Evolutionary conservation across 345 rosid genomes (phyloP), one percentile per base, ranked within the genome.

Genomic region (Hibiscus tridactylites): DNA sequence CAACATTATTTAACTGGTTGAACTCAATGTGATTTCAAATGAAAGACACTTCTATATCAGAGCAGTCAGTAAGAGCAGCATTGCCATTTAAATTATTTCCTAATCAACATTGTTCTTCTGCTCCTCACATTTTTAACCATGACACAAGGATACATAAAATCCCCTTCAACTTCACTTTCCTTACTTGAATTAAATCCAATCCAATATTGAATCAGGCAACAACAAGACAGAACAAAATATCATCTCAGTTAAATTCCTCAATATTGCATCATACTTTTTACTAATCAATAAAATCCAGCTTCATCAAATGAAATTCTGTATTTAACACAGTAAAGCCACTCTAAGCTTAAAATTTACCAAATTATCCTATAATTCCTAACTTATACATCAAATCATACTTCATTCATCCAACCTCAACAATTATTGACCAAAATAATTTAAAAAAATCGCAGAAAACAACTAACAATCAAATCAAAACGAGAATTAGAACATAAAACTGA

Each of bases 371-470:
- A 82, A 72, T 81, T 62, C 58, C 44, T 71, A 75, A 53, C 74
- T 35, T 73, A 65, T 42, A 60, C 66, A 73, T 72, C 65, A 62
- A 84, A 86, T 68, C 80, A 71, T 72, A 83, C 79, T 81, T 83
- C 78, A 74, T 68, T 72, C 24, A 54, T 70, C 76, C 29, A 76
- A 79, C 61, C n/a, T 61, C 73, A 56, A 9, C 61, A 76, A 70
- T 58, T 19, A 69, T 56, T 21, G 28, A 21, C 57, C 37, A n/a
- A 54, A 6, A 37, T 0, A 0, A 53, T n/a, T n/a, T 2, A 73
- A 62, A 73, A 28, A 44, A 31, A 7, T 64, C 61, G 49, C 12
- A 72, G 65, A 17, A 49, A 73, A 81, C 80, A 80, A 71, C 70
- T 73, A 73, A 75, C 28, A 79, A 61, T 47, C 70, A 72, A 81